Conservation (phyloP, 2,329 filamentous ascomycete genomes). For the Metarhizium anisopliae region DNA sequence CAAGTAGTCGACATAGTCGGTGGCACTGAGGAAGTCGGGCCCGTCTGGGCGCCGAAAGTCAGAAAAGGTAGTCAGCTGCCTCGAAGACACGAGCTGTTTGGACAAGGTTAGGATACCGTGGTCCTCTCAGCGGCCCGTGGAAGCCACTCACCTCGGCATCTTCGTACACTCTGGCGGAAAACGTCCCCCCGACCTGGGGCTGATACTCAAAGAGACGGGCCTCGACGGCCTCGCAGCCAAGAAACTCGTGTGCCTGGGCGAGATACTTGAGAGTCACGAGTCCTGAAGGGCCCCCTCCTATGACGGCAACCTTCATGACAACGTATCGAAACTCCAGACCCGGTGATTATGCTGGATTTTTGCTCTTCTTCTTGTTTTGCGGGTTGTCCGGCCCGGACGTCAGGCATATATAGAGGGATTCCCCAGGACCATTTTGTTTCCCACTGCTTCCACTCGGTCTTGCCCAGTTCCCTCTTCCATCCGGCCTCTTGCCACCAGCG, state of each 20-base stretch:
- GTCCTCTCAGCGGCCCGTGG: too few species aligned
- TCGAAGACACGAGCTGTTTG: conserved; percentile 32
- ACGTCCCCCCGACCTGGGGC: conserved; percentile 31
- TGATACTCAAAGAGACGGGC: conserved; percentile 32
- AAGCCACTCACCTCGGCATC: conserved; percentile 26
- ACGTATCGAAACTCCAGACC: background rate
- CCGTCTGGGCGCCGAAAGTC: conserved; percentile 29
- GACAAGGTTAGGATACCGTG: too few species aligned
- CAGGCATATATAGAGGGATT: too few species aligned
- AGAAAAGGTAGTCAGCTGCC: conserved; percentile 38
- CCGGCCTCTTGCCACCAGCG: background rate
- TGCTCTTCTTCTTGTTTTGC: background rate
- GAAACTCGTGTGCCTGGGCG: conserved; percentile 20
- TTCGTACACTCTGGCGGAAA: conserved; percentile 32
- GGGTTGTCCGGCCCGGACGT: too few species aligned
- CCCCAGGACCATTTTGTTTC: too few species aligned
- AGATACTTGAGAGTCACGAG: conserved; percentile 28
- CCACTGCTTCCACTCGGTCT: background rate
- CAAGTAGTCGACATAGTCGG: conserved; percentile 30
- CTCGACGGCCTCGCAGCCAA: conserved; percentile 24
- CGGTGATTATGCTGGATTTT: background rate
- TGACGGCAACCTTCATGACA: conserved; percentile 23
- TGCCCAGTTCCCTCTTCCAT: background rate
- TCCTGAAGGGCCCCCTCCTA: conserved; percentile 28
- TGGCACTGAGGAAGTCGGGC: conserved; percentile 30